These are phyloP conservation scores for Fusarium sp. DNA, from an alignment of 2,329 filamentous ascomycete genomes.

Conservation along the genomic window DNA sequence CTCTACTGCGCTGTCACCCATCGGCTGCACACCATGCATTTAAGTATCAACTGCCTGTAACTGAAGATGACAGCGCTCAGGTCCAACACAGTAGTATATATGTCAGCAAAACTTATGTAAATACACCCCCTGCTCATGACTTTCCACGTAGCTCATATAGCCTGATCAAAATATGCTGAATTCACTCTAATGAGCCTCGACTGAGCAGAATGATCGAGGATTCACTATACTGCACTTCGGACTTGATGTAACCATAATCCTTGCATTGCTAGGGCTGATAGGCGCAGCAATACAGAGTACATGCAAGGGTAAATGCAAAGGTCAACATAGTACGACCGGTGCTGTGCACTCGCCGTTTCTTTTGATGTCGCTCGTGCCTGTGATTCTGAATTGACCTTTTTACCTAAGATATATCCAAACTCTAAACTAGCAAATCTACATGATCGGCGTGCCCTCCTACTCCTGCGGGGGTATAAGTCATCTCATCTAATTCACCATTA, in stretches of 20 bases:
- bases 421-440: constrained; percentile 33
- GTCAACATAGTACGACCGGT: neutral
- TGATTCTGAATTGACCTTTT: constrained; percentile 15
- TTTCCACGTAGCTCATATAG: neutral
- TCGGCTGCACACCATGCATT: neutral
- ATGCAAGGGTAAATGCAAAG: neutral
- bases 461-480: constrained; percentile 46
- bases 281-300: neutral
- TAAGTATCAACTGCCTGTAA: neutral
- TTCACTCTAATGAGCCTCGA: neutral
- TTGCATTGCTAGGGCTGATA: neutral
- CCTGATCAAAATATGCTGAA: neutral
- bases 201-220: neutral
- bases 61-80: neutral
- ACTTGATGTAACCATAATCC: neutral
- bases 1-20: constrained; percentile 23
- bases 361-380: neutral
- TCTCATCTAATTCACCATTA: constrained; percentile 46
- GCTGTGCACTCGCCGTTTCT: neutral
- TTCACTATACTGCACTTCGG: neutral
- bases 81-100: neutral
- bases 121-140: neutral
- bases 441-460: constrained; percentile 40
- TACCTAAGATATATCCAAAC: constrained; percentile 41
- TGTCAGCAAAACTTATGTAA: neutral